Base-by-base conservation (phyloP, 805 yeast genomes). In the Sugiyamaella qingdaonensis region DNA sequence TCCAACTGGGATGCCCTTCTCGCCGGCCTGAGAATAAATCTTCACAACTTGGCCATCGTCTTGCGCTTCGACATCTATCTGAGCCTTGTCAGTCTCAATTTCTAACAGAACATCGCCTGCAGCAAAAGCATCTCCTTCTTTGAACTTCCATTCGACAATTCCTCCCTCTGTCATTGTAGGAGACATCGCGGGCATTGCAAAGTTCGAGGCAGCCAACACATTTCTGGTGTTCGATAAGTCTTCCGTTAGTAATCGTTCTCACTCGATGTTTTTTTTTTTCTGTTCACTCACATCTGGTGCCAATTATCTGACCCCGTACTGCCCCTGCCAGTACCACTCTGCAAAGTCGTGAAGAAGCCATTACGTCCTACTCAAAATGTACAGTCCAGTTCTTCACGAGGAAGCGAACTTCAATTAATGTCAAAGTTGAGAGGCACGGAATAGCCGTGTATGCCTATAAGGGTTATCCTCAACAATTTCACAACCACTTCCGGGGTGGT, bases 81-180 rank as follows among this genome's bases (percentile, higher is more conserved):
- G 86, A 42, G 98, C 97, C 77, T 92, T 92, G 73, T 92, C 99
- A 57, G 99, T 94, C 75, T 94, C 99, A 58, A 94, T 85, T 72
- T 94, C 99, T 54, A 97, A 96, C 65, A 94, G 80, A 41, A 94
- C 85, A 88, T 94, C 98, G 19, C 99, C 99, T 7, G 95, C 79
- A 32, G 74, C 65, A 70, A 86, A 92, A 2, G 75, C 52, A 2
- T 88, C 94, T 53, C 88, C 88, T 48, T 78, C 85, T 68, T 90
- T 84, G 64, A 84, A 76, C 67, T 88, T 87, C 99, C 99, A 92
- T 51, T 82, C 77, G 10, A 89, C 88, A 58, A 92, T 79, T 4
- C 96, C 97, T 39, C 99, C 99, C 66, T 84, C 88, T 31, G 90
- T 89, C 99, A 92, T 92, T 5, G 99, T 92, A 42, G 99, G 99